Base-by-base conservation (phyloP, 345 rosid genomes). In the Gossypium turneri region DNA sequence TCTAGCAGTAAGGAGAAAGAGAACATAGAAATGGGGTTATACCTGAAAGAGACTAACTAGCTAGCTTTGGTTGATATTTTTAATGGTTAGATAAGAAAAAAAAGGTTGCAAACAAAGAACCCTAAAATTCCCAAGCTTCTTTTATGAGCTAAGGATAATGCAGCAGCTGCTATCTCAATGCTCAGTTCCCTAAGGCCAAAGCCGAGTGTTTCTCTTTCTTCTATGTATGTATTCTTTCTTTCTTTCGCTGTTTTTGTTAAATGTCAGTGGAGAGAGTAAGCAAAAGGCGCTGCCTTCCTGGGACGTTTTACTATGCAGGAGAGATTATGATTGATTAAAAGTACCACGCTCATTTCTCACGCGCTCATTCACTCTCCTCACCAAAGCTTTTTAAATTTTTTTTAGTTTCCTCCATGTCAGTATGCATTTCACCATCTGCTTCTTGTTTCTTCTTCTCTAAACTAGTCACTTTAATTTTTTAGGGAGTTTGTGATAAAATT, bases 331-430 rank as follows among this genome's bases (percentile, higher is more conserved):
- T 62, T 19, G 8, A 53, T 66, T 13, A 22, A 55, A 34, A 12
- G 62, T 20, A 47, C 59, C 79, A 48, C 79, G 43, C 74, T 38
- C 79, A 25, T 38, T 41, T 20, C 20, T 25, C 72, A 53, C 78
- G 43, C 78, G 25, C 76, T 53, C n/a, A 8, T 2, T 25, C 75
- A 79, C 73, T 72, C 65, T 53, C 72, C 63, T 45, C 12, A 3
- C 50, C 13, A 0, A 8, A 11, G 50, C 41, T 34, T 34, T 34
- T 34, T 34, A 34, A 34, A 5, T 4, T 34, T 34, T 29, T 45
- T 45, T 9, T 9, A 10, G 12, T 45, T 45, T 45, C 50, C 50
- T 45, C 50, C 12, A 45, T 10, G 50, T 45, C 50, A 5, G 7
- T 34, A 1, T 45, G 50, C 13, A 45, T 9, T 2, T 45, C 12